Evolutionary conservation across 176 grass and related monocot species (phyloP).

Genomic region (Carex littledalei): DNA sequence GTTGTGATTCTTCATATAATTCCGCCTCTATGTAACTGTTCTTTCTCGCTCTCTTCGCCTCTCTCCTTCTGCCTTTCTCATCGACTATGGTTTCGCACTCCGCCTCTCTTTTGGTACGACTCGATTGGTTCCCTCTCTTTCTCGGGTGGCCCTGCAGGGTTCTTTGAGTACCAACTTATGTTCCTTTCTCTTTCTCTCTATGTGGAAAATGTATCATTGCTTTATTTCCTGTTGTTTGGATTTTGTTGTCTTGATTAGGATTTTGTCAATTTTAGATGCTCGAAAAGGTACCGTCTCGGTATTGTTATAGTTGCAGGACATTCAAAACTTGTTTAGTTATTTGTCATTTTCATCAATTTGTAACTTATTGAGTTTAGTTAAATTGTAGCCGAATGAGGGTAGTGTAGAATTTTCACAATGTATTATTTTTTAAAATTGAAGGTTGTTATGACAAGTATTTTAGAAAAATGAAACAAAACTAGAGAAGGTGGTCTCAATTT

Average conservation of each 20-base stretch:
- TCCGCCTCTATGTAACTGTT: no score
- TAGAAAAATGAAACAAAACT: not conserved
- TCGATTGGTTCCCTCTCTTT: no score
- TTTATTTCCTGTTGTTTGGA: not conserved
- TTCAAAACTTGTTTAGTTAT: not conserved
- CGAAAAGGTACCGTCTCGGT: not conserved
- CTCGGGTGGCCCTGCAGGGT: not conserved
- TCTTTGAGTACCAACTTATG: not conserved
- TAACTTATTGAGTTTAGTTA: not conserved
- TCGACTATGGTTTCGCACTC: no score
- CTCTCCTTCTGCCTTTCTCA: no score
- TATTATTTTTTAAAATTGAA: not conserved
- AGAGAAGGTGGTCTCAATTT: not conserved
- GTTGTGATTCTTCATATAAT: no score
- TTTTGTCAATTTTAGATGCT: not conserved
- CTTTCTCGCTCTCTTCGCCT: no score
- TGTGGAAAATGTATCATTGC: not conserved
- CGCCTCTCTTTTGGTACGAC: no score
- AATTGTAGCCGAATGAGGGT: not conserved
- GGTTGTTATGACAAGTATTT: not conserved
- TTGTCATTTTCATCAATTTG: not conserved
- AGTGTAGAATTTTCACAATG: not conserved
- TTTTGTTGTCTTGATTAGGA: not conserved
- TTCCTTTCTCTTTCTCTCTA: not conserved
- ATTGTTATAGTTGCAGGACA: not conserved